A percentile compares a stretch with the other conserved stretches of the same genome.
These are phyloP conservation scores for Aquanectria penicillioides DNA, from an alignment of 2,329 filamentous ascomycete species.

Conservation along the genomic window DNA sequence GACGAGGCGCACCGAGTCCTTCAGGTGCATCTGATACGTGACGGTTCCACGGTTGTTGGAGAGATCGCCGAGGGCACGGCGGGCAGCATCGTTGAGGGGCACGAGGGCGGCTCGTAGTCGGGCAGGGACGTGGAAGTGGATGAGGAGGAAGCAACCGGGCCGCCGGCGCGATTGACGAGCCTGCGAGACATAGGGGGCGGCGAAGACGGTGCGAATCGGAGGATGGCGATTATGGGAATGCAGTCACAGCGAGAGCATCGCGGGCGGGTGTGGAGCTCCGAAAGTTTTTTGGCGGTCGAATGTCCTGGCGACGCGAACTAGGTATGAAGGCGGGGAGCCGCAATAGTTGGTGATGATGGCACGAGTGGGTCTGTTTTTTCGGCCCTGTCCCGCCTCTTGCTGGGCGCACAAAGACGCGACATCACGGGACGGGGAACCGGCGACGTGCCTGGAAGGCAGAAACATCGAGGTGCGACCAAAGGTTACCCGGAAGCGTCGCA, in stretches of 20 bases:
- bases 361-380: neutral
- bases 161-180: slow-evolving; percentile 42
- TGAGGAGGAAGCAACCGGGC: slow-evolving; percentile 25
- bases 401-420: neutral
- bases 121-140: slow-evolving; percentile 51
- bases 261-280: slow-evolving; percentile 7
- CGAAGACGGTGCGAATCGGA: neutral
- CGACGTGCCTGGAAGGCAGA: no score
- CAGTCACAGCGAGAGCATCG: slow-evolving; percentile 22
- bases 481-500: neutral
- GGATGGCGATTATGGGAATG: slow-evolving; percentile 8
- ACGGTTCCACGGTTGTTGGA: slow-evolving; percentile 52
- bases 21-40: slow-evolving; percentile 58
- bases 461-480: no score
- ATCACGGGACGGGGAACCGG: no score
- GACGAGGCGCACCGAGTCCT: slow-evolving; percentile 55
- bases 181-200: slow-evolving; percentile 46
- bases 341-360: neutral
- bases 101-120: slow-evolving; percentile 60
- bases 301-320: neutral
- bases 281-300: neutral
- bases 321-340: no score
- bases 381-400: no score
- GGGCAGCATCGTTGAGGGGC: slow-evolving; percentile 53
- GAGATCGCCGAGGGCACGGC: slow-evolving; percentile 55